Base-by-base conservation (phyloP, 1,284 basidiomycete species). In the Ganoderma sinense region DNA sequence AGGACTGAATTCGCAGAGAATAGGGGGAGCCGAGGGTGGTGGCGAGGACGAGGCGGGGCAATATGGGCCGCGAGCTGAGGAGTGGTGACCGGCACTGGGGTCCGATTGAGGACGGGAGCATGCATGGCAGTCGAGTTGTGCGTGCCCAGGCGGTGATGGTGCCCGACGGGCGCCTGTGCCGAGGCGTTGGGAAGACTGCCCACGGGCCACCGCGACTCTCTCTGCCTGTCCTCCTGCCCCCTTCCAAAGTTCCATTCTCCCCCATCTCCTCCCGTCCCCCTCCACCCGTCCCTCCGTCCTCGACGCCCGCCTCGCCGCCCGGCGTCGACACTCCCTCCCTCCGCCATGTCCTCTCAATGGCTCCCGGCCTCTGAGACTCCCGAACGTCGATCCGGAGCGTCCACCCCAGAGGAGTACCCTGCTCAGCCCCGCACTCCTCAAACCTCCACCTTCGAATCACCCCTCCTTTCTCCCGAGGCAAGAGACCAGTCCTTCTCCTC, bases 381-480 rank as follows among this genome's bases (percentile, higher is more conserved):
- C 69, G 75, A 74, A 66, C 26, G 26, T 53, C 72, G 68, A 56
- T 75, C 74, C 36, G 74, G 75, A 36, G 71, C 75, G 39, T 74
- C 75, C 63, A 75, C 74, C 65, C 75, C 75, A 11, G 76, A 76
- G 66, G 74, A 76, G 31, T 68, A 69, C 62, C 45, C 67, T 68
- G 3, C 59, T 41, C 71, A 73, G 41, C 77, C 78, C 26, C 71
- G 74, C 53, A 77, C 77, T 23, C 77, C 77, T n/a, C 76, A 65
- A 59, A 76, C 76, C 10, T 77, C 77, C 36, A 66, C 68, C 65
- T 75, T 75, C 73, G 80, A 81, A 48, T 73, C 75, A 23, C 78
- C 79, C 16, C 76, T 80, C 53, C 71, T 80, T 29, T 67, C 79
- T 29, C 67, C 74, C 4, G 75, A 79, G 51, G 64, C 72, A 41